Evolutionary conservation across 495 filamentous ascomycete genomes (phyloP).

Genomic region (Copromyces sp.): DNA sequence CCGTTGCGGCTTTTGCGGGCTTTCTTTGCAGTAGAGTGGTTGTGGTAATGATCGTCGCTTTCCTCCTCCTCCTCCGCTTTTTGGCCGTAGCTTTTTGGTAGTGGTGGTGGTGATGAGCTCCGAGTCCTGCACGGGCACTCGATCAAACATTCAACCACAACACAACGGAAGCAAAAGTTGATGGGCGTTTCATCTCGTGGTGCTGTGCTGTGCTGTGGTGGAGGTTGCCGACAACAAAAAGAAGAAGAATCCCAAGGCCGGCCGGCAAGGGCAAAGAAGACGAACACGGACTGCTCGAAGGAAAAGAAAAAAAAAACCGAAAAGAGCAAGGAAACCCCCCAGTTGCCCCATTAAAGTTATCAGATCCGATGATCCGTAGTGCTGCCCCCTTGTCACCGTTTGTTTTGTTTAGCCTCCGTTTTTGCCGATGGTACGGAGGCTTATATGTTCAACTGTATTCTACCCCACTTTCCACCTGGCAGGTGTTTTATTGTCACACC

Average conservation of each 20-base stretch:
- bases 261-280: not conserved
- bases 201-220: not conserved
- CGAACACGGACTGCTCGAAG: not conserved
- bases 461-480: too few relatives aligned
- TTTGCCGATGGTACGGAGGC: too few relatives aligned
- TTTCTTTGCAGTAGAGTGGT: too few relatives aligned
- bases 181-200: not conserved
- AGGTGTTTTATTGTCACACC: too few relatives aligned
- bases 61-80: too few relatives aligned
- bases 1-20: too few relatives aligned
- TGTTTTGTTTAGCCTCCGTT: not conserved
- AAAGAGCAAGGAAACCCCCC: too few relatives aligned
- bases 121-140: not conserved
- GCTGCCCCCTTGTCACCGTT: not conserved
- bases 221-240: not conserved
- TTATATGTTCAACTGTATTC: too few relatives aligned
- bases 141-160: not conserved
- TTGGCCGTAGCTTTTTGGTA: too few relatives aligned
- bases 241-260: not conserved
- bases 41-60: too few relatives aligned
- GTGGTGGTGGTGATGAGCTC: too few relatives aligned
- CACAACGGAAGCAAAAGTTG: not conserved
- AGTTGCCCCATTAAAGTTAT: slow-evolving; percentile 10
- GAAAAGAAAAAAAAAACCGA: not conserved
- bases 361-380: slow-evolving; percentile 9